A percentile compares a stretch with the other conserved stretches of the same genome.
Conservation (phyloP, 2,329 filamentous ascomycete genomes). For the Penicillium rolfsii region DNA sequence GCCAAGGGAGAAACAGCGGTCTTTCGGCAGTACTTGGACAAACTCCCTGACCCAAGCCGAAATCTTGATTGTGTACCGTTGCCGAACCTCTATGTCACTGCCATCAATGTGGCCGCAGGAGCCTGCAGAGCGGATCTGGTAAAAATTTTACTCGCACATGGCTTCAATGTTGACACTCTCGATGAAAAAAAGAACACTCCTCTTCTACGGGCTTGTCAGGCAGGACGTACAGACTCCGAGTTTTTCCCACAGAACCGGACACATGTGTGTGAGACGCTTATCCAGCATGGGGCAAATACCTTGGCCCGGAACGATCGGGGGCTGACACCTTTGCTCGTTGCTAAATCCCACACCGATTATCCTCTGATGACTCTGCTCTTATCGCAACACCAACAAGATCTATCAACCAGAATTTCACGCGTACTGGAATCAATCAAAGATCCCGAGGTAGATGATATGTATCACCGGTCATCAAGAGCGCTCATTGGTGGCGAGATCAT, state of each 20-base stretch:
- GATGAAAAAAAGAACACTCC: conserved; percentile 10
- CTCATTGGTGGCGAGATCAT: conserved; percentile 9
- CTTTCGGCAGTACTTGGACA: conserved; percentile 6
- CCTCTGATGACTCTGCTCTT: conserved; percentile 17
- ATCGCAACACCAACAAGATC: not conserved
- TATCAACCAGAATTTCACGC: not conserved
- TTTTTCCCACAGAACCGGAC: conserved; percentile 4
- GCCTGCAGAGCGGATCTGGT: conserved; percentile 10
- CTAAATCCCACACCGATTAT: conserved; percentile 9
- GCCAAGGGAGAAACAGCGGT: not conserved
- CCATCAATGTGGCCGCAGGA: conserved; percentile 9
- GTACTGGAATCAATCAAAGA: conserved; percentile 8
- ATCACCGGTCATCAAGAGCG: conserved; percentile 1
- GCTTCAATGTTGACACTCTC: conserved; percentile 4
- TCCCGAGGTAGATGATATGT: not conserved
- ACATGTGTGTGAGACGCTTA: conserved; percentile 11
- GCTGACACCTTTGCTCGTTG: conserved; percentile 2
- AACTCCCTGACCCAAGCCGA: not conserved
- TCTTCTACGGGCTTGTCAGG: conserved; percentile 9
- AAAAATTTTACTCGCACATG: conserved; percentile 5
- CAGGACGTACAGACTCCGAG: not conserved
- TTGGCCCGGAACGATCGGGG: not conserved
- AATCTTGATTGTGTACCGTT: not conserved
- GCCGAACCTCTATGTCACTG: not conserved
- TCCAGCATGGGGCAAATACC: conserved; percentile 11